Percentiles rank a stretch among this genome's conserved stretches.
Conservation (phyloP, 345 rosid genomes). For the Brassica juncea region DNA sequence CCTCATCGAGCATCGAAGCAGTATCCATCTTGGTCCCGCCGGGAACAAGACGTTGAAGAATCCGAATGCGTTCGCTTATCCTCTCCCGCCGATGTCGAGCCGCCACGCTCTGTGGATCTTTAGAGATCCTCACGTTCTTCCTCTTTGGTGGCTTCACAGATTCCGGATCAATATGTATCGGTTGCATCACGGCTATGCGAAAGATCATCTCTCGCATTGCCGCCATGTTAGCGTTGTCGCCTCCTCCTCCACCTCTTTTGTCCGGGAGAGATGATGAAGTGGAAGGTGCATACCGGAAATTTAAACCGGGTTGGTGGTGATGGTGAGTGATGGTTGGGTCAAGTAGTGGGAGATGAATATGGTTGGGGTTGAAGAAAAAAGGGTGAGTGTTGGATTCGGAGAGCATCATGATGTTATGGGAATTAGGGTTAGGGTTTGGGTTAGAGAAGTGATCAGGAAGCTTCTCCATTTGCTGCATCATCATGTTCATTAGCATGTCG, state of each 20-base stretch:
- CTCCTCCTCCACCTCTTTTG: conserved; percentile 17
- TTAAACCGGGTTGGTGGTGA: conserved; percentile 36
- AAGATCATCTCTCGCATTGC: conserved; percentile 88
- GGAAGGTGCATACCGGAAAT: conserved; percentile 23
- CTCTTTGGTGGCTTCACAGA: conserved; percentile 85
- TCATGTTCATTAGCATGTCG: conserved; percentile 49
- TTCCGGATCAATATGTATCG: conserved; percentile 81
- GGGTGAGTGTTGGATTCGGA: conserved; percentile 38
- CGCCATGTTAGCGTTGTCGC: conserved; percentile 48
- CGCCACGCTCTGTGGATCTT: conserved; percentile 95
- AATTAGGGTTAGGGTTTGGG: conserved; percentile 32
- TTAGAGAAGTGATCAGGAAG: conserved; percentile 53
- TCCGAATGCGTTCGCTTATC: conserved; percentile 87
- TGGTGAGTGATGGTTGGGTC: conserved; percentile 31
- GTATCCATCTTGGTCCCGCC: conserved; percentile 98
- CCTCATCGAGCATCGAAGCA: conserved; percentile 91
- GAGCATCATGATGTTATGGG: conserved; percentile 27
- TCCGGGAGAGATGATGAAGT: conserved; percentile 26
- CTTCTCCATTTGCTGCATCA: conserved; percentile 67
- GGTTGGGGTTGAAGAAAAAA: conserved; percentile 23
- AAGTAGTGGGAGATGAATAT: conserved; percentile 38
- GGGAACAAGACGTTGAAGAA: conserved; percentile 81
- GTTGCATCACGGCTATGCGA: conserved; percentile 90
- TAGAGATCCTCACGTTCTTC: conserved; percentile 82
- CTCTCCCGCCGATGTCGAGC: conserved; percentile 90